Conservation (phyloP, 1,284 basidiomycete species). For the Cryptococcus sp. region DNA sequence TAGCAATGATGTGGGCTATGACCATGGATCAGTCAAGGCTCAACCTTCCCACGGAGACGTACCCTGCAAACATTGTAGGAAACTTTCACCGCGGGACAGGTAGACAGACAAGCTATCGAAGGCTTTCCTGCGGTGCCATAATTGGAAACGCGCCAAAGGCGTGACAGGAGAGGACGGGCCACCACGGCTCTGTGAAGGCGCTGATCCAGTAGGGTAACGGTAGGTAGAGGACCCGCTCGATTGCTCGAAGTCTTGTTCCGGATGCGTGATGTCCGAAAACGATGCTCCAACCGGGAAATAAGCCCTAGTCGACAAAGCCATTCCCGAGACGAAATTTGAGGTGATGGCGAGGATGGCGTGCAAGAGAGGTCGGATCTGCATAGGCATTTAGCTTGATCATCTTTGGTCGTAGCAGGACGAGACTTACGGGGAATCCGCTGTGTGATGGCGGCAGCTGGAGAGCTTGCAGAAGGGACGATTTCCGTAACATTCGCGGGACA, state of each 20-base stretch:
- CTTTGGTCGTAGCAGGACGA: neutral
- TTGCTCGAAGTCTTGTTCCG: slow-evolving; percentile 32
- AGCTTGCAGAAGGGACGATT: slow-evolving; percentile 26
- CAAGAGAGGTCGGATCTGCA: slow-evolving; percentile 28
- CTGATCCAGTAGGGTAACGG: neutral
- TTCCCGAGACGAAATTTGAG: slow-evolving; percentile 35
- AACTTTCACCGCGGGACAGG: slow-evolving; percentile 31
- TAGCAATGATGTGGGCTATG: slow-evolving; percentile 30
- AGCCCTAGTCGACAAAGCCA: slow-evolving; percentile 26
- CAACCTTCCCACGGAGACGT: neutral
- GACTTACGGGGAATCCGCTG: slow-evolving; percentile 43
- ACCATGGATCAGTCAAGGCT: neutral
- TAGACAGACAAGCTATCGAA: slow-evolving; percentile 25
- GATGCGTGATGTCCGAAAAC: slow-evolving; percentile 28
- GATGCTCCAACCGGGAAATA: slow-evolving; percentile 45
- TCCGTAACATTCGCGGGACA: slow-evolving; percentile 42
- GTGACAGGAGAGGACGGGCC: slow-evolving; percentile 3
- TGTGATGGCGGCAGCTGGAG: slow-evolving; percentile 40
- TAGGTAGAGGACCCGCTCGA: neutral
- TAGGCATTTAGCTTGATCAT: neutral
- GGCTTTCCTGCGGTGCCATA: slow-evolving; percentile 47
- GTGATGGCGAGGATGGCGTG: slow-evolving; percentile 45
- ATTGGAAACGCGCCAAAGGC: slow-evolving; percentile 41
- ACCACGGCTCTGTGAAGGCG: neutral
- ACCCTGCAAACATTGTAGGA: slow-evolving; percentile 40